Conservation (phyloP, 2,329 filamentous ascomycete genomes). For the Capronia epimyces region DNA sequence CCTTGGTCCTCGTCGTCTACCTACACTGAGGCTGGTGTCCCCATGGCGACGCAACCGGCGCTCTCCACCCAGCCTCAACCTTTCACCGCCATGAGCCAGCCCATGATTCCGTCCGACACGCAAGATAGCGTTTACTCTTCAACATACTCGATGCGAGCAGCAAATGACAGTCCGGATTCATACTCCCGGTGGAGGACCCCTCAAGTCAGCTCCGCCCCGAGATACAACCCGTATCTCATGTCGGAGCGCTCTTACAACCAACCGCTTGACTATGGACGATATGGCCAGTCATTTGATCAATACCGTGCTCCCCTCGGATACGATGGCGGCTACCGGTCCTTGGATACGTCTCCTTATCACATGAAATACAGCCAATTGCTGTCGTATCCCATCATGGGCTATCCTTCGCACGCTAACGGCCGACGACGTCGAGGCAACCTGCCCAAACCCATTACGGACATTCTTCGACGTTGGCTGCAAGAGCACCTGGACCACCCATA, state of each 20-base stretch:
- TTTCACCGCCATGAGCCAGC: conserved; percentile 9
- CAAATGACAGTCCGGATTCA: conserved; percentile 12
- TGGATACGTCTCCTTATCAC: conserved; percentile 16
- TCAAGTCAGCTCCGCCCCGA: conserved; percentile 10
- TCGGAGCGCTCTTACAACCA: conserved; percentile 15
- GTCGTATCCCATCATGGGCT: conserved; percentile 19
- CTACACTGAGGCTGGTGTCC: conserved; percentile 12
- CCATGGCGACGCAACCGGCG: conserved; percentile 12
- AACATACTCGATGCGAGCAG: conserved; percentile 12
- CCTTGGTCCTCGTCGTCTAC: conserved; percentile 18
- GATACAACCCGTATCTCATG: conserved; percentile 17
- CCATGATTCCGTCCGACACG: conserved; percentile 17
- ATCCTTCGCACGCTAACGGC: conserved; percentile 24
- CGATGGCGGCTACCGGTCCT: conserved; percentile 13
- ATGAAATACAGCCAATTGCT: conserved; percentile 19
- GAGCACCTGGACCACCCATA: conserved; percentile 73
- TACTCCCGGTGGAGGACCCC: conserved; percentile 15
- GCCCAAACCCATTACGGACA: conserved; percentile 79
- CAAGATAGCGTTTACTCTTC: conserved; percentile 16
- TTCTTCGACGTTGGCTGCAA: conserved; percentile 72
- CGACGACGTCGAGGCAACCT: conserved; percentile 71
- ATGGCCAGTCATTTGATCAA: conserved; percentile 15
- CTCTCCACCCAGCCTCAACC: conserved; percentile 9
- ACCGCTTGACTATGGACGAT: conserved; percentile 10
- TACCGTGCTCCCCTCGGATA: conserved; percentile 17